Conservation (phyloP, 2,329 filamentous ascomycete genomes). For the Stenocarpella maydis region DNA sequence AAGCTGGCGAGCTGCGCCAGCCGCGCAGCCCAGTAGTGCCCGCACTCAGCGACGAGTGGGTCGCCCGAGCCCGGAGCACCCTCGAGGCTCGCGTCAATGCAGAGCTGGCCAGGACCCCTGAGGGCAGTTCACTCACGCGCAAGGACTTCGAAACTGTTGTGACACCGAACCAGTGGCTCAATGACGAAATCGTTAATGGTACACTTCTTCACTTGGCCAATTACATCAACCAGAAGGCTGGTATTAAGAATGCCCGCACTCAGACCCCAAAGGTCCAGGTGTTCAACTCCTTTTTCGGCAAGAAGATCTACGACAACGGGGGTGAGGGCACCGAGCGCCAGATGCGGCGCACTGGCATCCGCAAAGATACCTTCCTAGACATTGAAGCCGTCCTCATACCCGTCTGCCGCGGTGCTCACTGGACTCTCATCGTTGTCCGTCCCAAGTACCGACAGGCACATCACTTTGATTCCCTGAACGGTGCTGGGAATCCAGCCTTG, state of each 20-base stretch:
- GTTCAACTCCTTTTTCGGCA: conserved; percentile 73
- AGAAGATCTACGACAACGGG: conserved; percentile 58
- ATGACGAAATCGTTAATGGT: conserved; percentile 78
- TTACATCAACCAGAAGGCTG: conserved; percentile 64
- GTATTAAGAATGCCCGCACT: conserved; percentile 55
- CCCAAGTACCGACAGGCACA: conserved; percentile 67
- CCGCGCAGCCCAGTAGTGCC: conserved; percentile 41
- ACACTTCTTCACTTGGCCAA: conserved; percentile 68
- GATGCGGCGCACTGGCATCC: conserved; percentile 64
- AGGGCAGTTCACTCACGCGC: conserved; percentile 58
- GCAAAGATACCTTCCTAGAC: conserved; percentile 68
- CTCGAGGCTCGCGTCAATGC: conserved; percentile 46
- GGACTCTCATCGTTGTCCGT: conserved; percentile 75
- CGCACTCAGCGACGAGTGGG: conserved; percentile 49
- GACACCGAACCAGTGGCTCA: conserved; percentile 69
- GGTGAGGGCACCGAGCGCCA: conserved; percentile 60
- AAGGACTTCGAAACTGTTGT: conserved; percentile 73
- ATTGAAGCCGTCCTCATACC: conserved; percentile 75
- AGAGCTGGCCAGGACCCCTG: conserved; percentile 55
- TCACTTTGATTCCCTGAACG: conserved; percentile 74
- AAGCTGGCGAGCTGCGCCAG: conserved; percentile 40
- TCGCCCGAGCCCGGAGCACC: conserved; percentile 45
- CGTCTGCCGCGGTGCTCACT: conserved; percentile 71
- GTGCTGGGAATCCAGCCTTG: conserved; percentile 48
- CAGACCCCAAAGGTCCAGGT: conserved; percentile 67